Evolutionary conservation across 352 stramenopile species (phyloP), one percentile per base, ranked within the genome.

Genomic region (Peronosclerospora sorghi): DNA sequence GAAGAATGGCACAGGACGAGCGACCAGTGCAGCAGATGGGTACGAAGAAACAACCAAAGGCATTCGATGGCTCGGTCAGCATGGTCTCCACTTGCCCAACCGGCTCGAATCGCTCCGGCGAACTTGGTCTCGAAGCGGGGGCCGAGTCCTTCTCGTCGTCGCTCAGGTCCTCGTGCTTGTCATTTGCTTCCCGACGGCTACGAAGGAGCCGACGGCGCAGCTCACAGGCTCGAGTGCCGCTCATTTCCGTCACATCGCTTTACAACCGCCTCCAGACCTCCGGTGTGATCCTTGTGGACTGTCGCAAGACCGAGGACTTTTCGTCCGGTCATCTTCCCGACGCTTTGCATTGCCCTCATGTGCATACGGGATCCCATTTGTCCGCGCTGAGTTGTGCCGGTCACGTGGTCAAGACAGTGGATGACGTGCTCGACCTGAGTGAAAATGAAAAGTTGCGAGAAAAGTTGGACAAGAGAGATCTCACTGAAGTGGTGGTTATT

Each of bases 401-500:
- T 24, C 54, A 54, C 39, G 12, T 41, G 2, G 35, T 24, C 32
- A 59, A 66, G 46, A 69, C 51, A 1, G 70, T 87, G 23, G 65
- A 85, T 20, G 70, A 83, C 40, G 65, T 79, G 19, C 27, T 87
- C 19, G 58, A 51, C 39, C 23, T 42, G 13, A 60, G 42, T 2
- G 50, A 59, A 10, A 70, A 78, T 37, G 21, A 49, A 12, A 55
- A 58, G 23, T 46, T 81, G 23, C 35, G 45, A 3, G 51, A 59
- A 15, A 83, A 82, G 42, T 56, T 87, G 23, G 32, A 60, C 43
- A 28, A 36, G 17, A 63, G 75, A 45, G 75, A 87, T 30, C 65
- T 87, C 47, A 67, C 85, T 42, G 75, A 87, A 51, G 54, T 87
- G 18, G 72, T 87, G 1, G 66, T 87, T 13, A 61, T 87, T 38